Evolutionary conservation across 164 flowering plant genomes (phyloP).

Genomic region (Tinospora cordifolia): DNA sequence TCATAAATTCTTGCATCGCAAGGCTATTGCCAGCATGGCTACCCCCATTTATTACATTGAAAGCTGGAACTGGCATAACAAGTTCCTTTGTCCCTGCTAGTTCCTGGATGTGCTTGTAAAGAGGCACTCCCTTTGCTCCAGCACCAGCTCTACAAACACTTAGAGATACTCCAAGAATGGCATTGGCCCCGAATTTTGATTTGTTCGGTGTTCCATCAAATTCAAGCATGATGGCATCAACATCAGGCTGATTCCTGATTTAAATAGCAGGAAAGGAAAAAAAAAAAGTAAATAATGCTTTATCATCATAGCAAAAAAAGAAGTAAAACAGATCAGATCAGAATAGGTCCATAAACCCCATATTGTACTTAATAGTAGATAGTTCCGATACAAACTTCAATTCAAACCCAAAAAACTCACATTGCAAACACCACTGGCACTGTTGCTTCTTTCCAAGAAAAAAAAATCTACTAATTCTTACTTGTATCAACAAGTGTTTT

Average conservation of each 20-base stretch:
- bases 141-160: conserved; percentile 97
- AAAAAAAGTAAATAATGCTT: conserved; percentile 9
- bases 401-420: too few species aligned
- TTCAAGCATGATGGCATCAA: conserved; percentile 84
- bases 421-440: too few species aligned
- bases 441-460: too few species aligned
- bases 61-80: conserved; percentile 98
- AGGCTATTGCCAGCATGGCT: conserved; percentile 96
- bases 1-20: conserved; percentile 99
- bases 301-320: not conserved
- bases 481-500: too few species aligned
- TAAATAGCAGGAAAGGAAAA: not conserved
- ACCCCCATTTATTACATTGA: conserved; percentile 96
- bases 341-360: too few species aligned
- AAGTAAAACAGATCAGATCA: too few species aligned
- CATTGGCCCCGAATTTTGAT: conserved; percentile 89
- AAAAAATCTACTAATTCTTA: too few species aligned
- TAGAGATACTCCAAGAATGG: conserved; percentile 84
- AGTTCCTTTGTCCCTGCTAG: conserved; percentile 83
- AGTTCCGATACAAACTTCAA: too few species aligned
- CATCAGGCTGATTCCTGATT: conserved; percentile 65
- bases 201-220: conserved; percentile 93
- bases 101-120: conserved; percentile 90
- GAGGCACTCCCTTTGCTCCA: conserved; percentile 81
- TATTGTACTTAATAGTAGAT: too few species aligned